Conservation (phyloP, 2,329 filamentous ascomycete genomes). For the Cucurbitaria berberidis region DNA sequence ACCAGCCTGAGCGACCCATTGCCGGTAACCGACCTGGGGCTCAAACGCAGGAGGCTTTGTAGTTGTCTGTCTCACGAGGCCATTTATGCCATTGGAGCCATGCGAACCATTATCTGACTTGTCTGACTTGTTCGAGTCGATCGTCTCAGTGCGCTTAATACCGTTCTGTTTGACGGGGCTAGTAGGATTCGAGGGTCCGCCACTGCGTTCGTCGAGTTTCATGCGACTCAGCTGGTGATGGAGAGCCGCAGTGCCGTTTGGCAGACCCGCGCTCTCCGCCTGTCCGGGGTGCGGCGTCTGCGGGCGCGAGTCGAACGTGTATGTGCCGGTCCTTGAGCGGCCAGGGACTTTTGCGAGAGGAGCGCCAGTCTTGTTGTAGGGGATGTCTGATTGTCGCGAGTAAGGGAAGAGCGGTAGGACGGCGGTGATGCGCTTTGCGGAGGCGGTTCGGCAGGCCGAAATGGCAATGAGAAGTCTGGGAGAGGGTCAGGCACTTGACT, state of each 20-base stretch:
- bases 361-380: slow-evolving; percentile 94
- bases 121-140: slow-evolving; percentile 41
- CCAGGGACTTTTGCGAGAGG: slow-evolving; percentile 73
- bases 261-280: slow-evolving; percentile 68
- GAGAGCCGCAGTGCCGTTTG: slow-evolving; percentile 72
- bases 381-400: slow-evolving; percentile 92
- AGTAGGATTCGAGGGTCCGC: slow-evolving; percentile 34
- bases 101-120: slow-evolving; percentile 39
- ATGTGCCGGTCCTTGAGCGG: slow-evolving; percentile 57
- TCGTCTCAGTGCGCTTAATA: slow-evolving; percentile 40
- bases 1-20: slow-evolving; percentile 97
- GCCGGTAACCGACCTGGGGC: slow-evolving; percentile 91
- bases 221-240: slow-evolving; percentile 76
- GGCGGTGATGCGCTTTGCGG: slow-evolving; percentile 89
- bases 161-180: slow-evolving; percentile 37
- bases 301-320: slow-evolving; percentile 91
- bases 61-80: slow-evolving; percentile 30
- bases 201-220: slow-evolving; percentile 64
- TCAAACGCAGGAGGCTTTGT: slow-evolving; percentile 68
- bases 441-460: slow-evolving; percentile 95
- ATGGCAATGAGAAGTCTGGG: slow-evolving; percentile 85
- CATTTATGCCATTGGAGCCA: slow-evolving; percentile 22
- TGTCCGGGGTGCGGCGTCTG: slow-evolving; percentile 79
- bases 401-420: slow-evolving; percentile 97
- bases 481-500: slow-evolving; percentile 35